Conservation (phyloP, 2,329 filamentous ascomycete genomes). For the Bimuria novae-zelandiae region DNA sequence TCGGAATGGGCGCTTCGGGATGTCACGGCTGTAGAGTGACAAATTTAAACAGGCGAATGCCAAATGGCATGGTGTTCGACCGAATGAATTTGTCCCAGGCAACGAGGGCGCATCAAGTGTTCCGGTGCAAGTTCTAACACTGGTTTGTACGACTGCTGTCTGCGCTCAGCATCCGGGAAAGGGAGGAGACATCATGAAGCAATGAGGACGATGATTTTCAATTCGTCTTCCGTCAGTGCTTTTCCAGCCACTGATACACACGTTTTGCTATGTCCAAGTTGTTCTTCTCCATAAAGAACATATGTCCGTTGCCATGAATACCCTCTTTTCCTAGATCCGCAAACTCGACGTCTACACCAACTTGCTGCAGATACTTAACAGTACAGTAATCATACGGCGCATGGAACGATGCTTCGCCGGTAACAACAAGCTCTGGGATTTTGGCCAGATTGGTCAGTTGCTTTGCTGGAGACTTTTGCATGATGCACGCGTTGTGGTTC, state of each 20-base stretch:
- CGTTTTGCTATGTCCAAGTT: conserved; percentile 27
- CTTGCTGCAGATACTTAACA: conserved; percentile 56
- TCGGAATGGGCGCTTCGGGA: too few species aligned
- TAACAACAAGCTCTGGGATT: conserved; percentile 57
- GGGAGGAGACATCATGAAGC: neutral
- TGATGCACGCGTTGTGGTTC: conserved; percentile 42
- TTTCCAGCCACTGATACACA: conserved; percentile 16
- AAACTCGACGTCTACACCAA: conserved; percentile 30
- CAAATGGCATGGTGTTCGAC: too few species aligned
- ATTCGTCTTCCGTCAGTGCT: neutral
- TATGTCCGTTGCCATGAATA: conserved; percentile 60
- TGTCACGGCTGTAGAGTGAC: too few species aligned
- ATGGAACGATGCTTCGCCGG: conserved; percentile 60
- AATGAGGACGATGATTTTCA: neutral
- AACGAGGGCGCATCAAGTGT: too few species aligned
- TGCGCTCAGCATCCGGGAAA: neutral
- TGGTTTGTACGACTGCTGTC: too few species aligned
- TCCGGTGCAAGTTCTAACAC: too few species aligned
- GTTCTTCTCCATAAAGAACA: conserved; percentile 43
- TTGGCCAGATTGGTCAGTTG: conserved; percentile 55
- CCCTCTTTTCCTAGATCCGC: conserved; percentile 59
- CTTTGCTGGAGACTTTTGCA: conserved; percentile 48
- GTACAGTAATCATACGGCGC: conserved; percentile 61
- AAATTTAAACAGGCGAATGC: too few species aligned
- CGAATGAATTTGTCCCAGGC: too few species aligned